Base-by-base conservation (phyloP, 2,329 filamentous ascomycete species). In the Proliferodiscus dingleyae region DNA sequence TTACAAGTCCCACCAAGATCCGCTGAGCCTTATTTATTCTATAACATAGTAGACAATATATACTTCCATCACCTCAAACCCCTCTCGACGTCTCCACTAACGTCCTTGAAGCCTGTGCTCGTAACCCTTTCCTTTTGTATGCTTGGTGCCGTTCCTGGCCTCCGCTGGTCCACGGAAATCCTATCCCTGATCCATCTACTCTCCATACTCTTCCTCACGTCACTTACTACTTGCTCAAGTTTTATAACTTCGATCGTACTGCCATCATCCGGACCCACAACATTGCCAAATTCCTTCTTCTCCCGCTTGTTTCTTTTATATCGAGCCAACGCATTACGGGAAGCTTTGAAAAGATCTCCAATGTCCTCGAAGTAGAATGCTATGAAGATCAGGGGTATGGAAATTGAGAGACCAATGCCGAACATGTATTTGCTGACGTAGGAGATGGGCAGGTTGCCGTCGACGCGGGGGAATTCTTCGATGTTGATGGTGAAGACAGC, bases 371-470 rank as follows among this genome's bases (percentile, higher is more conserved):
- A 30, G 3, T 53, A 46, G n/a, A 60, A 45, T 1, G 57, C 56
- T 16, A 60, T 42, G 2, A 47, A 53, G 11, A 60, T 54, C 28
- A 60, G 44, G 3, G 57, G 57, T 3, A 58, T 53, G 4, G 48
- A 52, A 16, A 60, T 53, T 1, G 52, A 46, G 15, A 60, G 52
- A 2, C 57, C 57, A 43, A 60, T 57, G 6, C 57, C 57, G 26
- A 60, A 60, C 45, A 57, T 54, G 32, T 54, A 60, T 45, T 60
- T 60, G n/a, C 39, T 39, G 7, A 60, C 57, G 30, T 55, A 60
- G 22, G 33, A 33, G 2, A 60, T 23, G 2, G 56, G 52, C 6
- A 58, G 34, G 5, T 46, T 16, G 8, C 43, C 40, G 10, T 38
- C 39, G 1, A 19, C 28, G 1, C 36, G 34, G 7, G 51, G 51